Evolutionary conservation across 805 yeast species (phyloP).

Genomic region (Grigorovia transvaalensis): DNA sequence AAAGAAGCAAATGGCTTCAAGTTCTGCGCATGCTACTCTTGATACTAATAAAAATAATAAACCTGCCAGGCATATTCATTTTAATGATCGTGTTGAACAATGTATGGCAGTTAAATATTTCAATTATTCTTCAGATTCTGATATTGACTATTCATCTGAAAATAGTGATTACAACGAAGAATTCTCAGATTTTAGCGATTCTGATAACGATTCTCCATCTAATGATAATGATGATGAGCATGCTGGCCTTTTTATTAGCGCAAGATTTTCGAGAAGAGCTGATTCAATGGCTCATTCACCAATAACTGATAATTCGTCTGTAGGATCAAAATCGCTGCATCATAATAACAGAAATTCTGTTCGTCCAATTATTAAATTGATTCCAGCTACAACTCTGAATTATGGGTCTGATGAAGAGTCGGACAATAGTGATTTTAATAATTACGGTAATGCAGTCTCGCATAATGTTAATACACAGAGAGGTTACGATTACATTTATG

Average conservation of each 20-base stretch:
- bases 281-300: slow-evolving; percentile 20
- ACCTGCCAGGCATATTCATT: slow-evolving; percentile 62
- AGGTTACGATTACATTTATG: slow-evolving; percentile 71
- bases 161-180: slow-evolving; percentile 4
- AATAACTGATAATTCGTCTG: slow-evolving; percentile 19
- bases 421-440: slow-evolving; percentile 28
- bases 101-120: slow-evolving; percentile 59
- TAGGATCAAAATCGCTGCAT: slow-evolving; percentile 10
- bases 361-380: slow-evolving; percentile 54
- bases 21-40: neutral
- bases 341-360: slow-evolving; percentile 4
- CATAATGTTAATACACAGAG: slow-evolving; percentile 64
- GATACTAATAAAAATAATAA: slow-evolving; percentile 1
- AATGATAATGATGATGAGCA: slow-evolving; percentile 25
- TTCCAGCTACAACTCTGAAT: slow-evolving; percentile 83
- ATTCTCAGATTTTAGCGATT: slow-evolving; percentile 1
- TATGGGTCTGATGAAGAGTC: slow-evolving; percentile 57
- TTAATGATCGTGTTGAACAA: slow-evolving; percentile 89
- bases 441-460: slow-evolving; percentile 44
- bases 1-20: neutral
- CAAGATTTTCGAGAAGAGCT: slow-evolving; percentile 23
- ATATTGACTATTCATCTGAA: slow-evolving; percentile 3
- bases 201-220: slow-evolving; percentile 9
- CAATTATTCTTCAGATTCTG: slow-evolving; percentile 16
- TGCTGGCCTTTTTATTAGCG: slow-evolving; percentile 26